Percentiles rank a stretch among this genome's conserved stretches.
Conservation (phyloP, 768 basidiomycete species). For the Rhizopogon salebrosus region DNA sequence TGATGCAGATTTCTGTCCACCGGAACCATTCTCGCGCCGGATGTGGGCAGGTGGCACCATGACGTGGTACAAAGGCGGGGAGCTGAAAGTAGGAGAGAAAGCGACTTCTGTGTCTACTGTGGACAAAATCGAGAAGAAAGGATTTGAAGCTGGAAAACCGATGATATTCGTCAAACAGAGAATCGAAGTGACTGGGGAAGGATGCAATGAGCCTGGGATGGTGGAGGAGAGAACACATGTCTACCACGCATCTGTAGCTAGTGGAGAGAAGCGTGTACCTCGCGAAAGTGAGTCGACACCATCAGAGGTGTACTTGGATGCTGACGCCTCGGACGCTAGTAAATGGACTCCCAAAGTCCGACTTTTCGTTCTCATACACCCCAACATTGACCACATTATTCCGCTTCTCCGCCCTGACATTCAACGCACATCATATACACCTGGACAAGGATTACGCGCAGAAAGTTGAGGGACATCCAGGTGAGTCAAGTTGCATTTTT, state of each 20-base stretch:
- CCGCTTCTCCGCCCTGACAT: slow-evolving; percentile 81
- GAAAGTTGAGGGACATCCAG: slow-evolving; percentile 65
- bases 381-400: slow-evolving; percentile 73
- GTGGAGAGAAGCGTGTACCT: slow-evolving; percentile 25
- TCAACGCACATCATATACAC: slow-evolving; percentile 84
- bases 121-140: slow-evolving; percentile 54
- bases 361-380: slow-evolving; percentile 61
- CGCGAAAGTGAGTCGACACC: slow-evolving; percentile 36
- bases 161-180: slow-evolving; percentile 74
- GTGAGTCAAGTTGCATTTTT: slow-evolving; percentile 25
- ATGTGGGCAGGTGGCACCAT: slow-evolving; percentile 81
- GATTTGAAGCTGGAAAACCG: slow-evolving; percentile 51
- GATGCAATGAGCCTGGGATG: slow-evolving; percentile 40
- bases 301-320: not conserved
- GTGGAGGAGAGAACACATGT: slow-evolving; percentile 68
- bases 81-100: slow-evolving; percentile 49
- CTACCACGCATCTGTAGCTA: slow-evolving; percentile 37
- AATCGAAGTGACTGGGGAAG: slow-evolving; percentile 46
- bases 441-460: slow-evolving; percentile 72
- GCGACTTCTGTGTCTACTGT: slow-evolving; percentile 47
- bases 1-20: slow-evolving; percentile 66
- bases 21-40: slow-evolving; percentile 65
- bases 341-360: slow-evolving; percentile 41
- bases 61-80: slow-evolving; percentile 46
- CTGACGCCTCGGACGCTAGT: slow-evolving; percentile 31